Percentiles rank a stretch among this genome's conserved stretches.
Conservation (phyloP, 768 basidiomycete genomes). For the Auricularia heimuer region DNA sequence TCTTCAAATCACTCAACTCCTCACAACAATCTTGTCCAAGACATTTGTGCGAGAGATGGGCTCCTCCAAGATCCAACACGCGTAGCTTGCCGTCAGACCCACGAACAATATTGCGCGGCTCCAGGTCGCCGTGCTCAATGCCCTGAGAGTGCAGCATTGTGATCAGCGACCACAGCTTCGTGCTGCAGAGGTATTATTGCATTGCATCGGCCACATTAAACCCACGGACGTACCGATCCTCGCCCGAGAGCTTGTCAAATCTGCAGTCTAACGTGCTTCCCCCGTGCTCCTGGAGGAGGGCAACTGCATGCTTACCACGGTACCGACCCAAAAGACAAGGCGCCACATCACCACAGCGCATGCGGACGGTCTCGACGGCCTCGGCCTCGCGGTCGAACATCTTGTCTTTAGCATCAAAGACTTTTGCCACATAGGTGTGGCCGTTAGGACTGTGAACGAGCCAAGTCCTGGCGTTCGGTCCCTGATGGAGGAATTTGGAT, state of each 20-base stretch:
- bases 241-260: not conserved
- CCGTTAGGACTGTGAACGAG: not conserved
- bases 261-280: not conserved
- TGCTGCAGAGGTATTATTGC: not conserved
- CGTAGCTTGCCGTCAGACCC: too few species aligned
- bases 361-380: not conserved
- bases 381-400: not conserved
- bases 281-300: not conserved
- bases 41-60: too few species aligned
- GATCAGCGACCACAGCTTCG: not conserved
- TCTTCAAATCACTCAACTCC: too few species aligned
- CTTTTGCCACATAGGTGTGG: not conserved
- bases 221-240: not conserved
- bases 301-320: not conserved
- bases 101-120: not conserved
- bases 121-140: not conserved
- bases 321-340: not conserved
- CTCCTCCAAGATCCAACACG: too few species aligned
- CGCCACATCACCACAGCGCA: not conserved
- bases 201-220: not conserved
- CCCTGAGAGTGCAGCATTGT: not conserved
- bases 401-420: not conserved
- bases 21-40: too few species aligned
- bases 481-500: not conserved
- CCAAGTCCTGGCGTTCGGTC: not conserved